Evolutionary conservation across 345 rosid genomes (phyloP).

Genomic region (Iberis pinnata): DNA sequence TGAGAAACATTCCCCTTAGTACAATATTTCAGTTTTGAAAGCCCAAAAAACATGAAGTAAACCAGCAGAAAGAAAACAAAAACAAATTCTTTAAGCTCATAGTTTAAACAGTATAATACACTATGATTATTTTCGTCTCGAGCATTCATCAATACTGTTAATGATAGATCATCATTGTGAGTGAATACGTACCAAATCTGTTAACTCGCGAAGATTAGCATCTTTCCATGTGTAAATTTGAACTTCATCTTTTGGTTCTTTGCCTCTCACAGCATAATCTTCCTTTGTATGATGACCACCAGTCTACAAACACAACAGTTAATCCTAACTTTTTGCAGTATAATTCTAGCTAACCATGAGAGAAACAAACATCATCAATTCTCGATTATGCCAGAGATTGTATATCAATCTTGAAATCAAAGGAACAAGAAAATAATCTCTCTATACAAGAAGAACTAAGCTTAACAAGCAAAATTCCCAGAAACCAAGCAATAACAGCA

Average conservation of each 20-base stretch:
- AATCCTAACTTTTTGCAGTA: background rate
- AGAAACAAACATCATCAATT: constrained; percentile 1
- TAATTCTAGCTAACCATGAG: background rate
- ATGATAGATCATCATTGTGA: too few relatives aligned
- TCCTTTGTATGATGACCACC: constrained; percentile 79
- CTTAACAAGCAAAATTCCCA: too few relatives aligned
- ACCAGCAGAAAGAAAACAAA: too few relatives aligned
- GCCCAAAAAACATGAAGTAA: background rate
- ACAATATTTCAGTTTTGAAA: background rate
- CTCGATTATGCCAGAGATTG: background rate
- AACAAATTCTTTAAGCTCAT: too few relatives aligned
- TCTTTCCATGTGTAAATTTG: constrained; percentile 97
- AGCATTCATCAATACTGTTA: too few relatives aligned
- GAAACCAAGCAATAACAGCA: too few relatives aligned
- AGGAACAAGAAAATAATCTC: background rate
- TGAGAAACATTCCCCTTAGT: background rate
- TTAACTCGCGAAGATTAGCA: constrained; percentile 80
- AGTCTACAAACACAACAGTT: constrained; percentile 34
- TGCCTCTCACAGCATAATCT: constrained; percentile 88
- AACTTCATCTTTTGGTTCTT: constrained; percentile 94
- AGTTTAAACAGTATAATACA: too few relatives aligned
- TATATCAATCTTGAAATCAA: background rate
- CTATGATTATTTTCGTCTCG: too few relatives aligned
- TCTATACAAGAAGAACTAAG: background rate
- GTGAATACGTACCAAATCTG: constrained; percentile 53